Percentiles rank a stretch among this genome's conserved stretches.
phyloP scores from a whole-genome alignment of 2,329 filamentous ascomycete genomes.

The Colletotrichum paranaense region DNA sequence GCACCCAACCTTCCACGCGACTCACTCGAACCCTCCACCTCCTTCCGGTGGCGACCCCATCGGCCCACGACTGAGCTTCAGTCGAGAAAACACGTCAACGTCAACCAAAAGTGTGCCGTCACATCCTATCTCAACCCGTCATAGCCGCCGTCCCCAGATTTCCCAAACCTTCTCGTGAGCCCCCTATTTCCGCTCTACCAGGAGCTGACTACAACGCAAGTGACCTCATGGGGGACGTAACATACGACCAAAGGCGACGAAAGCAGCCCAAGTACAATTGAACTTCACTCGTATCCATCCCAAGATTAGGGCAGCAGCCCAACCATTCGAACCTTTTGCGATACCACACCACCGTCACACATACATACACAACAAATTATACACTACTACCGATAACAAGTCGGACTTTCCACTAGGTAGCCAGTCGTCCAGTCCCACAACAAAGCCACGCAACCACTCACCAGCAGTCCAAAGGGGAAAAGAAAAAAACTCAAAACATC shows the following conservation, averaged over 20 bases:
- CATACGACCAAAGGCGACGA: background rate
- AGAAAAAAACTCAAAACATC: slow-evolving; percentile 15
- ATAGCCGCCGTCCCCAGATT: background rate
- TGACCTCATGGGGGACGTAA: background rate
- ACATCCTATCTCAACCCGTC: background rate
- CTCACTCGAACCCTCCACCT: no score
- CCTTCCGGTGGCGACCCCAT: no score
- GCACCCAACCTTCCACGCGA: no score
- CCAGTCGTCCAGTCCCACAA: background rate
- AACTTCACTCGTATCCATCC: background rate
- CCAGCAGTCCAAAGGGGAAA: background rate
- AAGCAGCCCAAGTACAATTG: background rate
- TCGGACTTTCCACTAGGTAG: background rate
- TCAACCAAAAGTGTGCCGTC: background rate
- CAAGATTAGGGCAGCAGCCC: background rate
- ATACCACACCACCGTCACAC: background rate
- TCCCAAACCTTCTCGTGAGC: background rate
- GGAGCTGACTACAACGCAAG: no score
- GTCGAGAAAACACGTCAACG: no score
- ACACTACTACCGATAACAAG: background rate
- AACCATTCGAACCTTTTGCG: background rate
- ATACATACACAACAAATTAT: background rate
- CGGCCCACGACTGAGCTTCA: background rate
- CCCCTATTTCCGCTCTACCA: background rate
- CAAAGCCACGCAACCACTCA: background rate